Evolutionary conservation across 495 filamentous ascomycete genomes (phyloP), one percentile per base, ranked within the genome.

Genomic region (Hypoxylon intermedium): DNA sequence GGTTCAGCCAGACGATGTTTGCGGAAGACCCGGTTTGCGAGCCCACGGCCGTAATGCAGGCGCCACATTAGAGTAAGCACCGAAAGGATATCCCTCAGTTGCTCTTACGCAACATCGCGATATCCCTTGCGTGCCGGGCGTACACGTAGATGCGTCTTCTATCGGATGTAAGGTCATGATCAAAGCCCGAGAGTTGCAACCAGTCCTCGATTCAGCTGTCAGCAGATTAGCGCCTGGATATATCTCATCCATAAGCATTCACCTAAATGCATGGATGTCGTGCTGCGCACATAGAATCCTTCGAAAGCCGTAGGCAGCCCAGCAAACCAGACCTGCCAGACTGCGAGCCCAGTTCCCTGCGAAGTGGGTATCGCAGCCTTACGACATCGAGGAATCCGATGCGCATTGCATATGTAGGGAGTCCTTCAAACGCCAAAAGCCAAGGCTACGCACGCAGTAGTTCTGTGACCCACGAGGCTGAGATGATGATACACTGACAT

Each of bases 341-440:
- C 28, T 20, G 21, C 31, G 30, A 65, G 21, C 40, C 46, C 50
- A 21, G 51, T 31, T 42, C 19, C 33, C 42, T 56, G 62, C 60
- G 62, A 65, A 53, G 54, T 56, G 21, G 44, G 55, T 60, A 47
- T 46, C 40, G 56, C 62, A 65, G 62, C 62, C 62, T 34, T 65
- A 65, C 45, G 24, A 31, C 48, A 41, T 28, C 26, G 6, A 15
- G 37, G 23, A 45, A 45, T 36, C 50, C 45, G 28, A 43, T 47
- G 45, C 18, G 20, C 46, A 59, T 48, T 31, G 16, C 23, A 30
- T 44, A 36, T 47, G 37, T 46, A 58, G 30, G 40, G 47, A 4
- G 12, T 28, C 34, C 28, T 49, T 49, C 37, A 23, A 49, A 53
- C 37, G 21, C 31, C 47, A 54, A 60, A 45, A 34, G 34, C 30